Evolutionary conservation across 2,329 filamentous ascomycete genomes (phyloP).

Genomic region (Cercospora sesami): DNA sequence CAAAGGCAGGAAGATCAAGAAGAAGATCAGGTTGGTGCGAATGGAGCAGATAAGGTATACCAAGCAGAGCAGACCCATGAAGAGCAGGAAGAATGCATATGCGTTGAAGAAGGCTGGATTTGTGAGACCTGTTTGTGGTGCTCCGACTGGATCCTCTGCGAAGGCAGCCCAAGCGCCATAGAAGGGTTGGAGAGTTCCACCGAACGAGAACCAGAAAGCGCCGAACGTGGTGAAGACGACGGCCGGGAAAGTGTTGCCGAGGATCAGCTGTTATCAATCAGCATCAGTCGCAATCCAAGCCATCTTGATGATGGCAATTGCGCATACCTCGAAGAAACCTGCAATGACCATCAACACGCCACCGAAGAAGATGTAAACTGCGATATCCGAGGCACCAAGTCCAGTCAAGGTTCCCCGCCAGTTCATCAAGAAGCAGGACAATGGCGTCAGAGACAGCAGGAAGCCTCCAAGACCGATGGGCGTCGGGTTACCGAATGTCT

Average conservation of each 20-base stretch:
- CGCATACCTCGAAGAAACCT: background rate
- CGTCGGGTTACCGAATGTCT: slow-evolving; percentile 52
- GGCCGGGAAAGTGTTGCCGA: slow-evolving; percentile 58
- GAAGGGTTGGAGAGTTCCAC: background rate
- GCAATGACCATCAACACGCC: slow-evolving; percentile 31
- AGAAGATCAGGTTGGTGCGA: slow-evolving; percentile 70
- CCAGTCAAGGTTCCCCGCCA: slow-evolving; percentile 57
- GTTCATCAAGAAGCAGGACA: slow-evolving; percentile 58
- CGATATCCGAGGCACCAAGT: slow-evolving; percentile 49
- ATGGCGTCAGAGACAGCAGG: slow-evolving; percentile 55
- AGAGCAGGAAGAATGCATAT: slow-evolving; percentile 64
- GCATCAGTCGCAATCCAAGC: background rate
- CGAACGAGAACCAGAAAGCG: slow-evolving; percentile 52
- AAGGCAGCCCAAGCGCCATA: background rate
- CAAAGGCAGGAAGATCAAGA: slow-evolving; percentile 66
- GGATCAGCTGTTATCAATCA: slow-evolving; percentile 36
- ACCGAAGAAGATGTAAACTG: slow-evolving; percentile 51
- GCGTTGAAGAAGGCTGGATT: background rate
- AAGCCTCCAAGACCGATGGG: slow-evolving; percentile 56
- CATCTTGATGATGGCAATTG: background rate
- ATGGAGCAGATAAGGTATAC: slow-evolving; percentile 68
- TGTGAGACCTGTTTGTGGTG: background rate
- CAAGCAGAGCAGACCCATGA: slow-evolving; percentile 64
- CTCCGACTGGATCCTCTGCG: slow-evolving; percentile 21
- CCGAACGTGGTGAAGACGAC: slow-evolving; percentile 55